phyloP scores from a whole-genome alignment of 2,329 filamentous ascomycete genomes.

The Cladophialophora carrionii region DNA sequence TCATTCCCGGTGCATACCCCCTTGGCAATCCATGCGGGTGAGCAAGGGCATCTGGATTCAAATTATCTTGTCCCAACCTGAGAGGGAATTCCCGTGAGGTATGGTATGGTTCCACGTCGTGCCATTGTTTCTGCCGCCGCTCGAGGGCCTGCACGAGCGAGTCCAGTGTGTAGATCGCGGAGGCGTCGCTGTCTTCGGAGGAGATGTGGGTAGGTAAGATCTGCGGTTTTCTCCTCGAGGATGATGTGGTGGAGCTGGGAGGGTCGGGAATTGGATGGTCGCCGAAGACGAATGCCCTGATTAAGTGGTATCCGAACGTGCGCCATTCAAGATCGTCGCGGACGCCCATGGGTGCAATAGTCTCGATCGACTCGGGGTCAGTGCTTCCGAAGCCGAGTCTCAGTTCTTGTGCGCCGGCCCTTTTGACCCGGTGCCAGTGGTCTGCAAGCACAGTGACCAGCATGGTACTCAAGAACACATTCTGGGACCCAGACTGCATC shows the following conservation, averaged over 20 bases:
- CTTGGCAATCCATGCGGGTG: slow-evolving; percentile 18
- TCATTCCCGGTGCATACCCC: slow-evolving; percentile 31
- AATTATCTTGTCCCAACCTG: slow-evolving; percentile 13
- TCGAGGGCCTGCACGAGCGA: slow-evolving; percentile 49
- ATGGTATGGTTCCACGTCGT: slow-evolving; percentile 37
- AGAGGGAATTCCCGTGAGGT: slow-evolving; percentile 27
- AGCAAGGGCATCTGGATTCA: background rate
- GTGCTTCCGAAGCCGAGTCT: slow-evolving; percentile 46
- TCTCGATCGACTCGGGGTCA: slow-evolving; percentile 29
- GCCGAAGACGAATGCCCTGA: slow-evolving; percentile 37
- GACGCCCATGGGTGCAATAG: slow-evolving; percentile 14
- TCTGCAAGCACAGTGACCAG: slow-evolving; percentile 51
- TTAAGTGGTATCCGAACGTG: slow-evolving; percentile 40
- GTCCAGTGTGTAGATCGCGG: slow-evolving; percentile 39
- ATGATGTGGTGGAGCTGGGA: slow-evolving; percentile 13
- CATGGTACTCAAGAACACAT: slow-evolving; percentile 53
- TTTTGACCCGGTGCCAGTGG: slow-evolving; percentile 48
- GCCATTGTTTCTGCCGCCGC: slow-evolving; percentile 49
- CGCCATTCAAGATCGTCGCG: slow-evolving; percentile 40
- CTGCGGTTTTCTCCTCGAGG: slow-evolving; percentile 11
- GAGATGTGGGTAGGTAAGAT: slow-evolving; percentile 15
- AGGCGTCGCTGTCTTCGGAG: slow-evolving; percentile 3
- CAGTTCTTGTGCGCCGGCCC: slow-evolving; percentile 45
- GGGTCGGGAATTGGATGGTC: slow-evolving; percentile 30
- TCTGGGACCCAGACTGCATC: slow-evolving; percentile 50